Evolutionary conservation across 2,329 filamentous ascomycete species (phyloP).

Genomic region (Talaromyces sp.): DNA sequence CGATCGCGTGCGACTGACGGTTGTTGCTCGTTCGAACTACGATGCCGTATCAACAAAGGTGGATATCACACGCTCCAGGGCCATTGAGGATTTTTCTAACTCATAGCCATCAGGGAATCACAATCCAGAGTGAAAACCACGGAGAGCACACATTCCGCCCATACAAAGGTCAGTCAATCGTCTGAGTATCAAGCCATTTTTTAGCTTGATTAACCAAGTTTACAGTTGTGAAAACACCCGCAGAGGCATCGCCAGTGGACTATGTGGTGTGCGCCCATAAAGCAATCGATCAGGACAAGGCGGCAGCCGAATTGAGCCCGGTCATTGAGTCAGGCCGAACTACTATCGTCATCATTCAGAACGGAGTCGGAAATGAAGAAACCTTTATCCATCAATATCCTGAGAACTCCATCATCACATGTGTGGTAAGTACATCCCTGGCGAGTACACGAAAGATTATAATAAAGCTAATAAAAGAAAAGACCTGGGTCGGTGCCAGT

Average conservation of each 20-base stretch:
- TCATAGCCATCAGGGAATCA: conserved; percentile 39
- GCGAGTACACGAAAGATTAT: neutral
- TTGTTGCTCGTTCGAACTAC: conserved; percentile 52
- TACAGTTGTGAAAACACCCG: conserved; percentile 43
- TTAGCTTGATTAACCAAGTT: neutral
- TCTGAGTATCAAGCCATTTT: neutral
- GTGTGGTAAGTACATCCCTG: conserved; percentile 42
- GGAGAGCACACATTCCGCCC: conserved; percentile 40
- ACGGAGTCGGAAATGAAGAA: conserved; percentile 47
- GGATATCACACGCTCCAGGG: neutral
- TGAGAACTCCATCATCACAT: conserved; percentile 37
- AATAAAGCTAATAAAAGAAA: neutral
- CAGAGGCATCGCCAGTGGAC: conserved; percentile 37
- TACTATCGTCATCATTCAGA: conserved; percentile 45
- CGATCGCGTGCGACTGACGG: conserved; percentile 44
- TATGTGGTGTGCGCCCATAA: conserved; percentile 46
- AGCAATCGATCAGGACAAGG: conserved; percentile 45
- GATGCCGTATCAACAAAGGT: conserved; percentile 46
- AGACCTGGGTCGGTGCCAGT: conserved; percentile 54
- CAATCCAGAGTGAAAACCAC: conserved; percentile 46
- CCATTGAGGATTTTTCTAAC: neutral
- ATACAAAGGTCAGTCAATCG: conserved; percentile 34
- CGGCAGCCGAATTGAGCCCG: conserved; percentile 38
- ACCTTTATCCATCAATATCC: conserved; percentile 39
- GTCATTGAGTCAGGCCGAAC: conserved; percentile 40